These are phyloP conservation scores for Solanum microdontum DNA, from an alignment of 257 asterid genomes.

Conservation along the genomic window DNA sequence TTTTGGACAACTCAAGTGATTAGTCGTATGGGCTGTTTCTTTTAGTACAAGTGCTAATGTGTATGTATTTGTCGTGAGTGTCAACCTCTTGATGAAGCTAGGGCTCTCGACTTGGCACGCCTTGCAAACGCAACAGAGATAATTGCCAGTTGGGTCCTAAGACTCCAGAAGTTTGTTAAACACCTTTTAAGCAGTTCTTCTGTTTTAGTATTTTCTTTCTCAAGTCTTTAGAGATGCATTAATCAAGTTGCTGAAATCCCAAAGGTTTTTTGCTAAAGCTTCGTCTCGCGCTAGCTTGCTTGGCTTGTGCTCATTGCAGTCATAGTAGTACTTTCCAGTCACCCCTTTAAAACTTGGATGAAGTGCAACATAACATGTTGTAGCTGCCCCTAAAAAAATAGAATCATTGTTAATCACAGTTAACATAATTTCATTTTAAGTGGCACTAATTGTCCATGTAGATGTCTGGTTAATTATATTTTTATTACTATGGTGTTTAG, in stretches of 20 bases:
- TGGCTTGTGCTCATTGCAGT: conserved; percentile 40
- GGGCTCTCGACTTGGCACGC: not conserved
- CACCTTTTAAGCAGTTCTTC: not conserved
- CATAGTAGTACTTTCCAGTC: conserved; percentile 45
- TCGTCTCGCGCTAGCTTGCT: conserved; percentile 28
- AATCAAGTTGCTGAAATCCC: conserved; percentile 63
- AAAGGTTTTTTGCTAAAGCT: conserved; percentile 34
- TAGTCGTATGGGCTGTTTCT: not conserved
- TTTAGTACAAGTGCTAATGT: not conserved
- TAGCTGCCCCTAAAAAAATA: conserved; percentile 42
- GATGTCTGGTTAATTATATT: too few species aligned
- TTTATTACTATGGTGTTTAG: too few species aligned
- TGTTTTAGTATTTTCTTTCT: not conserved
- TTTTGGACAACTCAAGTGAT: not conserved
- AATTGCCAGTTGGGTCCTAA: not conserved
- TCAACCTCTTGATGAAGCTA: not conserved
- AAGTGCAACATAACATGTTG: conserved; percentile 68
- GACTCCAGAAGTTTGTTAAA: not conserved
- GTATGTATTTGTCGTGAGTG: not conserved
- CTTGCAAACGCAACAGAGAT: not conserved
- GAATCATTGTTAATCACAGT: not conserved
- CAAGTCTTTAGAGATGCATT: conserved; percentile 25
- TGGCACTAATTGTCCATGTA: too few species aligned
- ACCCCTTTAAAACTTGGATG: conserved; percentile 39
- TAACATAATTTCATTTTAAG: not conserved